Evolutionary conservation across 768 basidiomycete genomes (phyloP).

Genomic region (Mycena floridula): DNA sequence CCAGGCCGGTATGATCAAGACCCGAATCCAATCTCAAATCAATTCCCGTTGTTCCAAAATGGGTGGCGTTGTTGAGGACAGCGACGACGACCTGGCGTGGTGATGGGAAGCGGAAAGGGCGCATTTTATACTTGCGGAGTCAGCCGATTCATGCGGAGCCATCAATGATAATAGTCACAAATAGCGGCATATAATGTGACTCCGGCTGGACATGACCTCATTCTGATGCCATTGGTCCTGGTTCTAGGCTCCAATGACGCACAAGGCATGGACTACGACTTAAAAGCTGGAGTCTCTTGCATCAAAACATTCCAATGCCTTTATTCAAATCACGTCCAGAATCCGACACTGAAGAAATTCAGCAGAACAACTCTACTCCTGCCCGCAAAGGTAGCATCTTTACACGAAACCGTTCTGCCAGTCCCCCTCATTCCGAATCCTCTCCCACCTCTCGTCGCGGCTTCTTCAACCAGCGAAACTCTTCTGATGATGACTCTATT

Average conservation of each 20-base stretch:
- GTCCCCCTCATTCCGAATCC: slow-evolving; percentile 3
- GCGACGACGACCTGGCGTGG: slow-evolving; percentile 9
- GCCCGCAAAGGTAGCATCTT: slow-evolving; percentile 17
- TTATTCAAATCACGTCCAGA: slow-evolving; percentile 16
- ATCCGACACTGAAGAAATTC: slow-evolving; percentile 8
- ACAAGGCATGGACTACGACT: slow-evolving; percentile 2
- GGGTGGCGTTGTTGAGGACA: no score
- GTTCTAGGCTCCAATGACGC: no score
- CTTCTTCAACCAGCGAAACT: slow-evolving; percentile 15
- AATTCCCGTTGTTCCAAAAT: slow-evolving; percentile 2
- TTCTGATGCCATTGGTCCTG: no score
- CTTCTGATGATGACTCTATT: slow-evolving; percentile 11
- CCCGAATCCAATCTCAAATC: slow-evolving; percentile 16
- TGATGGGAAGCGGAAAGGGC: slow-evolving; percentile 8
- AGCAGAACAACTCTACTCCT: slow-evolving; percentile 4
- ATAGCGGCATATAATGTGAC: no score
- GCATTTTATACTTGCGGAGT: slow-evolving; percentile 11
- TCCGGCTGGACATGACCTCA: no score
- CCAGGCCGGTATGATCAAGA: no score
- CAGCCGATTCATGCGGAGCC: no score
- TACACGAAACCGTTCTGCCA: slow-evolving; percentile 9
- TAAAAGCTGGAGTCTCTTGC: not conserved
- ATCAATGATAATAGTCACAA: no score
- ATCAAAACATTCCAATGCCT: slow-evolving; percentile 13
- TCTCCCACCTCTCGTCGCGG: slow-evolving; percentile 8